Evolutionary conservation across 345 rosid species (phyloP), one percentile per base, ranked within the genome.

Genomic region (Ceriops tagal): DNA sequence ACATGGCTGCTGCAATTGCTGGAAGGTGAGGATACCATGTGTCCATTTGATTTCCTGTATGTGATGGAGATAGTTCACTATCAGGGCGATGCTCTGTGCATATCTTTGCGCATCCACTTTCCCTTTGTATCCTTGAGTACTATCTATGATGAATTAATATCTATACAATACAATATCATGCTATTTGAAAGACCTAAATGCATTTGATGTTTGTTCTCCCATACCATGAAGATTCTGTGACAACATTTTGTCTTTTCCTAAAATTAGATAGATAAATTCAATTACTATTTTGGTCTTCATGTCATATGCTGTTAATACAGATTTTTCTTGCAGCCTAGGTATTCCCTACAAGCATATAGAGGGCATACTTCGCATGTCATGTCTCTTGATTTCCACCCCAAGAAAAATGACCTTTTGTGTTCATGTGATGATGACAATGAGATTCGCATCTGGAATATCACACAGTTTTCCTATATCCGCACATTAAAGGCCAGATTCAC

Each of bases 381-480:
- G 89, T 95, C 99, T 77, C 85, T 95, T 56, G 96, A 95, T 78
- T 95, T 95, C 84, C 96, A 95, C 71, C 97, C 96, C 3, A 92
- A 80, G 84, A 89, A 90, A 80, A 86, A 72, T 65, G 97, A 95
- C 52, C 55, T 92, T 55, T 80, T 95, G 81, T 90, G 96, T 78
- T 95, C 97, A 37, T 92, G 93, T 81, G 99, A 95, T 83, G 67
- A 84, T 69, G 87, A 92, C 86, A 87, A 73, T 66, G 99, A 95
- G 71, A 92, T 95, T 73, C 96, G 93, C 74, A 77, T 74, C 73
- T 95, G 99, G 97, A 85, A 79, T 84, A 75, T 92, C 81, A 84
- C 46, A 62, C 80, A 80, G 69, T 79, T 56, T 71, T 28, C 92
- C 61, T 80, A 77, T 72, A 21, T 75, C 34, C 87, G 81, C 65